phyloP scores from a whole-genome alignment of 306 rosid genomes.

The Acmispon strigosus region DNA sequence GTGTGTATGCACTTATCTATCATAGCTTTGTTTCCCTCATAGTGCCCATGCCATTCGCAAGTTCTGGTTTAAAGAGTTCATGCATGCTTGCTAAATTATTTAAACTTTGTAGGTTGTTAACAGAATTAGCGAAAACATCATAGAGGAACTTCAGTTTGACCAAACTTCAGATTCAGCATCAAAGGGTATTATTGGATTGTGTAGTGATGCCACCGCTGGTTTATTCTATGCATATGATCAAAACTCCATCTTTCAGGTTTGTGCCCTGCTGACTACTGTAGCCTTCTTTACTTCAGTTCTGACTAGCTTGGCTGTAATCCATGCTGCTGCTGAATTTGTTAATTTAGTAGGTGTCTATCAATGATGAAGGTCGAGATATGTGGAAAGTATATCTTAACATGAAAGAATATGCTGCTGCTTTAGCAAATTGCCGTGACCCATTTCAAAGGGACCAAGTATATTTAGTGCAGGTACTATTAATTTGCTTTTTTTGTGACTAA shows the following conservation, averaged over 20 bases:
- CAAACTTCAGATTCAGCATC: constrained; percentile 77
- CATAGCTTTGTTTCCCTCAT: not conserved
- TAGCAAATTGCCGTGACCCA: constrained; percentile 87
- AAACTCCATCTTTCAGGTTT: constrained; percentile 92
- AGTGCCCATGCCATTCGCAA: not conserved
- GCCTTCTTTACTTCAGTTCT: constrained; percentile 11
- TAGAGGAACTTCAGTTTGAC: constrained; percentile 97
- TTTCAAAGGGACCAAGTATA: constrained; percentile 96
- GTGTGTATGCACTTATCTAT: constrained; percentile 33
- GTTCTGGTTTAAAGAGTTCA: not conserved
- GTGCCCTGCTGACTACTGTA: constrained; percentile 19
- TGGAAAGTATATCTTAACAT: constrained; percentile 97
- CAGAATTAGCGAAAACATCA: constrained; percentile 85
- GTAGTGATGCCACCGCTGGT: constrained; percentile 98
- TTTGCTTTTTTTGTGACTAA: not conserved
- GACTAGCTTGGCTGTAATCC: constrained; percentile 17
- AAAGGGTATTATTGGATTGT: constrained; percentile 85
- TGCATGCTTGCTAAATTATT: constrained; percentile 21
- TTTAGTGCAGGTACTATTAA: constrained; percentile 58
- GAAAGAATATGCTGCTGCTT: constrained; percentile 88
- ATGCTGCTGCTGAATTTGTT: constrained; percentile 27
- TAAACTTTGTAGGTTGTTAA: constrained; percentile 67
- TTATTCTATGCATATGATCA: constrained; percentile 92
- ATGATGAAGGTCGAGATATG: constrained; percentile 95
- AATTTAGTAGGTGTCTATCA: constrained; percentile 72